Percentiles rank a stretch among this genome's conserved stretches.
These are phyloP conservation scores for Tephrocybe rancida DNA, from an alignment of 768 basidiomycete genomes.

Conservation along the genomic window DNA sequence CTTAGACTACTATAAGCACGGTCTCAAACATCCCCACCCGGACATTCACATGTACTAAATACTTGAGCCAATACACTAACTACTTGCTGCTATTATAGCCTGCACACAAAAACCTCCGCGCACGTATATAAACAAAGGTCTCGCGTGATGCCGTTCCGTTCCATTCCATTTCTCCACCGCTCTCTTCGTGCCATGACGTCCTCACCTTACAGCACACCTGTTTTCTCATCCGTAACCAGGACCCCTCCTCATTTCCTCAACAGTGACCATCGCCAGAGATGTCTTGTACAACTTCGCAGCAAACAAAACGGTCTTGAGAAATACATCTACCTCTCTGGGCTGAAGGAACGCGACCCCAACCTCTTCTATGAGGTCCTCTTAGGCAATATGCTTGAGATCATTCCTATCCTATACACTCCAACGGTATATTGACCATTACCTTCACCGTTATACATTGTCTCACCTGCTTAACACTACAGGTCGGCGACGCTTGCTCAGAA, in stretches of 20 bases:
- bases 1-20: conserved; percentile 23
- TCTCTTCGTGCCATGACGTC: conserved; percentile 5
- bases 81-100: neutral
- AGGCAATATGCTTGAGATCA: conserved; percentile 64
- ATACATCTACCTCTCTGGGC: conserved; percentile 68
- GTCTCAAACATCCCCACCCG: conserved; percentile 21
- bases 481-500: conserved; percentile 72
- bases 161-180: neutral
- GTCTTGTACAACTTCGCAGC: conserved; percentile 58
- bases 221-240: conserved; percentile 18
- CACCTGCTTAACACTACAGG: conserved; percentile 31
- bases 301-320: conserved; percentile 62
- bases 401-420: conserved; percentile 77
- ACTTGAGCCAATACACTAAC: neutral
- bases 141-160: neutral
- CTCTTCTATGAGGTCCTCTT: conserved; percentile 69
- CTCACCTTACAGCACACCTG: neutral
- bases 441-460: conserved; percentile 5
- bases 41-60: conserved; percentile 32
- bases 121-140: conserved; percentile 7
- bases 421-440: conserved; percentile 56
- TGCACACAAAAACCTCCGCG: neutral
- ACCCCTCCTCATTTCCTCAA: conserved; percentile 51
- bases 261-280: conserved; percentile 57
- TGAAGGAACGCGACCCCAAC: conserved; percentile 63